A percentile compares a stretch with the other conserved stretches of the same genome.
Evolutionary conservation across 768 basidiomycete species (phyloP).

Genomic region (Trametes cubensis): DNA sequence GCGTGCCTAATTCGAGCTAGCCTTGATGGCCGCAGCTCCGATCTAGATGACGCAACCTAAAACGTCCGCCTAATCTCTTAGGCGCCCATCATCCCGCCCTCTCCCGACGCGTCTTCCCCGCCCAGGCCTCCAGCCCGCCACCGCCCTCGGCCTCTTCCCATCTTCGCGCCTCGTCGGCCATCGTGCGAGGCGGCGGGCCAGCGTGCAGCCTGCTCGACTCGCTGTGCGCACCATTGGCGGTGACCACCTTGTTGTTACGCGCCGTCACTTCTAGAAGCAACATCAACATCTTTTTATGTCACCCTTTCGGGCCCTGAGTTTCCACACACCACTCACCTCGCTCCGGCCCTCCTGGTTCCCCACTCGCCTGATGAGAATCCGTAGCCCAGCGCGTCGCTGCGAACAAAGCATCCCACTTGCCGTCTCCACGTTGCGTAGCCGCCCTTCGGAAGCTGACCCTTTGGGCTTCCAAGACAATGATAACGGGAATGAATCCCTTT

Average conservation of each 20-base stretch:
- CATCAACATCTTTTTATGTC: constrained; percentile 23
- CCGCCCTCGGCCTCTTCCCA: constrained; percentile 4
- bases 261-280: constrained; percentile 15
- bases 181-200: too few relatives aligned
- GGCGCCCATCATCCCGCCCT: constrained; percentile 13
- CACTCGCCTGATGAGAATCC: constrained; percentile 14
- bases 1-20: constrained; percentile 36
- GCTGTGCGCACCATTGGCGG: background rate
- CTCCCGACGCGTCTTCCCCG: constrained; percentile 4
- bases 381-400: constrained; percentile 2
- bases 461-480: constrained; percentile 7
- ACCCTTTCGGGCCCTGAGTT: constrained; percentile 20
- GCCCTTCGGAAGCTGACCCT: constrained; percentile 11
- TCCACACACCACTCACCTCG: constrained; percentile 21
- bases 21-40: constrained; percentile 36
- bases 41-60: constrained; percentile 37
- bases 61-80: constrained; percentile 21
- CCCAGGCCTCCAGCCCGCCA: constrained; percentile 1
- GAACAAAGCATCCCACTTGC: constrained; percentile 1
- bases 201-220: too few relatives aligned
- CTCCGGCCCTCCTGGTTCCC: constrained; percentile 7
- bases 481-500: constrained; percentile 4
- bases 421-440: constrained; percentile 9
- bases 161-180: background rate
- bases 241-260: background rate